Conservation (phyloP, 176 grass and related monocot genomes). For the Bolboschoenus planiculmis region DNA sequence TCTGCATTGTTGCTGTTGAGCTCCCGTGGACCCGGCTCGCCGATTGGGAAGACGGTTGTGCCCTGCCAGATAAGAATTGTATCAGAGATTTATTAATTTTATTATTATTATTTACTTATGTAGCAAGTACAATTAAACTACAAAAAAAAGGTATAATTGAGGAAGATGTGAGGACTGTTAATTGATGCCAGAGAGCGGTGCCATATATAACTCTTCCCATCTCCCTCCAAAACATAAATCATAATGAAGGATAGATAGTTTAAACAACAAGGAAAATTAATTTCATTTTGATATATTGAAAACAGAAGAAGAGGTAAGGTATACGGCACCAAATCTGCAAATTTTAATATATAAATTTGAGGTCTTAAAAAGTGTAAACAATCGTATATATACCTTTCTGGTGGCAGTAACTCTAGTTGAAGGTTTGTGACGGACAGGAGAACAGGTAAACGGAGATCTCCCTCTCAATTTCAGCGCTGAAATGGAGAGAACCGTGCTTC, state of each 20-base stretch:
- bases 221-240: neutral
- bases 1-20: slow-evolving; percentile 22
- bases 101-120: neutral
- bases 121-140: neutral
- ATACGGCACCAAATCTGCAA: neutral
- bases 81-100: too few relatives aligned
- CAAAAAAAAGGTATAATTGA: neutral
- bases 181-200: too few relatives aligned
- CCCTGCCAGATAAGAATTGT: slow-evolving; percentile 17
- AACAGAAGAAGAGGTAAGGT: neutral
- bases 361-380: neutral
- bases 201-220: too few relatives aligned
- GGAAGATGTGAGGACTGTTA: slow-evolving; percentile 5
- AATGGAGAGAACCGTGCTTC: slow-evolving; percentile 11
- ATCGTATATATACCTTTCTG: slow-evolving; percentile 31
- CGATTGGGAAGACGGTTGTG: slow-evolving; percentile 74
- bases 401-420: slow-evolving; percentile 6
- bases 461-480: neutral
- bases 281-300: neutral
- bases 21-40: slow-evolving; percentile 44
- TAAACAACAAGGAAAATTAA: neutral
- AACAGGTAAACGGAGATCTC: slow-evolving; percentile 13
- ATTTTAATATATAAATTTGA: neutral
- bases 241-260: neutral
- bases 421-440: slow-evolving; percentile 26